A percentile compares a stretch with the other conserved stretches of the same genome.
Evolutionary conservation across 1,284 basidiomycete genomes (phyloP).

Genomic region (Phenoliferia sp.): DNA sequence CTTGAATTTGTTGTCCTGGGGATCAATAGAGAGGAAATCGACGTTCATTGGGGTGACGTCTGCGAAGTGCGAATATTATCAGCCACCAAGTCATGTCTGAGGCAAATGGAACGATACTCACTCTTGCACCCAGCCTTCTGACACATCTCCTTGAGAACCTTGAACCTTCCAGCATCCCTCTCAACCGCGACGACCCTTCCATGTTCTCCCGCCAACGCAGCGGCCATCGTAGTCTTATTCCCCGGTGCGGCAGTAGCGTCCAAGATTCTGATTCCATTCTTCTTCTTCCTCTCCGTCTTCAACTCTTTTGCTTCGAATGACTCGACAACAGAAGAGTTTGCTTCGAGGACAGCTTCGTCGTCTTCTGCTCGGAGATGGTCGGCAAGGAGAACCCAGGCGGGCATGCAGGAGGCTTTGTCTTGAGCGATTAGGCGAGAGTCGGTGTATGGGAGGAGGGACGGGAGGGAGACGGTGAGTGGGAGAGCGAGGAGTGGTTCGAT

Average conservation of each 20-base stretch:
- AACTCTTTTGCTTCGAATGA: constrained; percentile 39
- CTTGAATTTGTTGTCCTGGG: constrained; percentile 56
- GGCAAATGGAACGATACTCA: constrained; percentile 11
- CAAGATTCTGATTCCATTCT: constrained; percentile 53
- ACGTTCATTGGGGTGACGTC: constrained; percentile 63
- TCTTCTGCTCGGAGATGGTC: constrained; percentile 46
- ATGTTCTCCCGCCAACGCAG: constrained; percentile 73
- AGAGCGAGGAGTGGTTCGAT: constrained; percentile 57
- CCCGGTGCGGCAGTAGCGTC: constrained; percentile 97
- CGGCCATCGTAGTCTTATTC: constrained; percentile 94
- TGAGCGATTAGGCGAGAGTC: constrained; percentile 84
- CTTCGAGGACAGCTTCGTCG: not conserved
- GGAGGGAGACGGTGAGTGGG: constrained; percentile 41
- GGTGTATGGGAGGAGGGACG: constrained; percentile 50
- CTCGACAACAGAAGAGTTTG: constrained; percentile 26
- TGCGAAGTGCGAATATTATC: constrained; percentile 2
- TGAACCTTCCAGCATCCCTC: constrained; percentile 68
- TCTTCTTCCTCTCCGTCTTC: constrained; percentile 15
- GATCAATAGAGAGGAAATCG: constrained; percentile 75
- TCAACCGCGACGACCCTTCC: constrained; percentile 88
- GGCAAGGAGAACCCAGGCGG: constrained; percentile 67
- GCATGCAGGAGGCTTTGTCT: constrained; percentile 97
- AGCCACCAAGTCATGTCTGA: not conserved
- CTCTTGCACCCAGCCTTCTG: constrained; percentile 67
- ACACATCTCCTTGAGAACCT: constrained; percentile 77